phyloP scores from a whole-genome alignment of 495 filamentous ascomycete genomes.

The Jackrogersella multiformis region DNA sequence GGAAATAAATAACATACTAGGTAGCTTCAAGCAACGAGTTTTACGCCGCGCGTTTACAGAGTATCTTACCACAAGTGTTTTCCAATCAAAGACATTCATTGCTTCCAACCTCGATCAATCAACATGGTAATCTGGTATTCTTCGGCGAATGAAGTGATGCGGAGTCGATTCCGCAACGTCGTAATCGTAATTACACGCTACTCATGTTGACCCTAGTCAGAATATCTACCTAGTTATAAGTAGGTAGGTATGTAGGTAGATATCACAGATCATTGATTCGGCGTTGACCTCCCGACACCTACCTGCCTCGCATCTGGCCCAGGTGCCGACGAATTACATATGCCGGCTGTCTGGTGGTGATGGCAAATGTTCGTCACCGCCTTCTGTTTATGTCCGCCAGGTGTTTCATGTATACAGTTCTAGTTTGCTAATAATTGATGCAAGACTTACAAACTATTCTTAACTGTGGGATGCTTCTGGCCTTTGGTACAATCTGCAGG shows the following conservation, averaged over 20 bases:
- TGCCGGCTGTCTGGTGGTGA: conserved; percentile 17
- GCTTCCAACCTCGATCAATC: background rate
- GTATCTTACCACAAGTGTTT: background rate
- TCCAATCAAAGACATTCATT: background rate
- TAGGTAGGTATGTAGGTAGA: too few relatives aligned
- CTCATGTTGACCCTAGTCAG: conserved; percentile 19
- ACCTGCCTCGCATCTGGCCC: too few relatives aligned
- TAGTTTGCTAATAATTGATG: conserved; percentile 33
- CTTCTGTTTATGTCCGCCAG: conserved; percentile 15
- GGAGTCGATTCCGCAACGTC: conserved; percentile 28
- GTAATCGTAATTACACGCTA: conserved; percentile 29
- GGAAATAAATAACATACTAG: too few relatives aligned
- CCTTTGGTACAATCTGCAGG: conserved; percentile 13
- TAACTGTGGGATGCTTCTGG: conserved; percentile 16
- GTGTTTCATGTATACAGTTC: conserved; percentile 26
- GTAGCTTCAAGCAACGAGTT: too few relatives aligned
- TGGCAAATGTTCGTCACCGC: conserved; percentile 30
- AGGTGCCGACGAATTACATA: conserved; percentile 29
- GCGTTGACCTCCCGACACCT: conserved; percentile 24
- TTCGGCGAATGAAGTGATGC: conserved; percentile 19
- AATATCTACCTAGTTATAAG: too few relatives aligned
- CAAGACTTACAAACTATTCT: conserved; percentile 20
- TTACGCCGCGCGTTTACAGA: conserved; percentile 20
- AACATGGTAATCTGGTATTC: background rate
- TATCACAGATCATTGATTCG: conserved; percentile 29